Percentiles rank a stretch among this genome's conserved stretches.
Conservation (phyloP, 805 yeast genomes). For the Yarrowia sp. region DNA sequence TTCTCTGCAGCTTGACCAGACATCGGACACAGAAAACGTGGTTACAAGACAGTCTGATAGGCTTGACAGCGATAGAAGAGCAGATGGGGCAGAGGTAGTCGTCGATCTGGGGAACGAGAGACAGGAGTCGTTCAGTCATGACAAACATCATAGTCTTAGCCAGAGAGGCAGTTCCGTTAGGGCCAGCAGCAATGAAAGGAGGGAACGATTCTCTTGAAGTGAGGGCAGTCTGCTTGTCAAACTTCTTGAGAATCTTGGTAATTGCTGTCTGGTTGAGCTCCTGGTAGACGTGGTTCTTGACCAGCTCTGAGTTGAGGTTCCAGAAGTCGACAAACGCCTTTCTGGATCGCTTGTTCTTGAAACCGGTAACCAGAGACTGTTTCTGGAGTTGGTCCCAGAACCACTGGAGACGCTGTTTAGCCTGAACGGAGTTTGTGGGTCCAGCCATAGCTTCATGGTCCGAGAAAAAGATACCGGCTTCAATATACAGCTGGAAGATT, state of each 20-base stretch:
- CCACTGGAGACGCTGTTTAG: constrained; percentile 45
- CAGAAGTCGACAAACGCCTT: constrained; percentile 52
- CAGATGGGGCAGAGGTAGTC: constrained; percentile 77
- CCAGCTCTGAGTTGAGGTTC: constrained; percentile 51
- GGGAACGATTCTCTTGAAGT: constrained; percentile 47
- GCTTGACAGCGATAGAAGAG: constrained; percentile 66
- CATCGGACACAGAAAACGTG: constrained; percentile 75
- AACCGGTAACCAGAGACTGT: constrained; percentile 42
- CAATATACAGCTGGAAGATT: constrained; percentile 62
- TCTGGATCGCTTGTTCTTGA: constrained; percentile 49
- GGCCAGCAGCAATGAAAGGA: constrained; percentile 44
- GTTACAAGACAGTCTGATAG: constrained; percentile 60
- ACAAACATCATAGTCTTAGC: constrained; percentile 52
- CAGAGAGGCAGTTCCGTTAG: constrained; percentile 49
- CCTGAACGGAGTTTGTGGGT: constrained; percentile 48
- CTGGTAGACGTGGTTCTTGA: constrained; percentile 60
- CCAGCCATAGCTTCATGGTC: constrained; percentile 49
- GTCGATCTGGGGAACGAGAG: constrained; percentile 67
- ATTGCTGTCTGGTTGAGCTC: constrained; percentile 62
- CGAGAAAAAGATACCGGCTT: constrained; percentile 62
- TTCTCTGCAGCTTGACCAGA: constrained; percentile 62
- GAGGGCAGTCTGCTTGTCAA: constrained; percentile 67
- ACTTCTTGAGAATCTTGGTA: constrained; percentile 67
- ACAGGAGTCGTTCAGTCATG: constrained; percentile 53
- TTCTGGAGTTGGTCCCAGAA: constrained; percentile 45